These are phyloP conservation scores for Phytomonas sp. DNA, from an alignment of 208 protist species.

Conservation along the genomic window DNA sequence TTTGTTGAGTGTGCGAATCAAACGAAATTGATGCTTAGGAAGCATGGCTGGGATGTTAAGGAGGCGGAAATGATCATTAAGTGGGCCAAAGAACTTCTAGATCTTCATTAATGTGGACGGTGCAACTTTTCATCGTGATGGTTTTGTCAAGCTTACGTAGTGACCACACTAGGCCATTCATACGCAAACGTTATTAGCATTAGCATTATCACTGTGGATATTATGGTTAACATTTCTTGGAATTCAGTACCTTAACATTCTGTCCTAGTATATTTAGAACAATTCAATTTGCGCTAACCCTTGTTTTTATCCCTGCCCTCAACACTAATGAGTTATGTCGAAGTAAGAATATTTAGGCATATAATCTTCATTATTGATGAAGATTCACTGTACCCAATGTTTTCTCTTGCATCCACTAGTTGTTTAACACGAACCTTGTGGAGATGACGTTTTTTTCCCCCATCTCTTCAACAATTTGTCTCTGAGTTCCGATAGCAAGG, in stretches of 20 bases:
- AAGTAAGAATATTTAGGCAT: too few species aligned
- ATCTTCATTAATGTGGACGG: constrained; percentile 13
- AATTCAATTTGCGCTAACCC: too few species aligned
- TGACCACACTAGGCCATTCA: background rate
- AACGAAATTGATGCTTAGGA: constrained; percentile 42
- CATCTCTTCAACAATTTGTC: too few species aligned
- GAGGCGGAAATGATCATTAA: constrained; percentile 52
- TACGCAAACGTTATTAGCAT: background rate
- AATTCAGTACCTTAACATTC: background rate
- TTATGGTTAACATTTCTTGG: background rate
- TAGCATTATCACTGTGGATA: background rate
- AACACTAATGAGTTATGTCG: too few species aligned
- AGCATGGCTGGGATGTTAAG: constrained; percentile 73
- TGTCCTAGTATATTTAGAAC: too few species aligned
- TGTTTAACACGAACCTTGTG: too few species aligned
- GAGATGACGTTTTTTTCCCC: too few species aligned
- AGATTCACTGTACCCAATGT: too few species aligned
- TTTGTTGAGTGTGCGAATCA: constrained; percentile 81
- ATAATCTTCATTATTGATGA: too few species aligned
- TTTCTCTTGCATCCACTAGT: too few species aligned
- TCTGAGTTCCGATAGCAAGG: too few species aligned
- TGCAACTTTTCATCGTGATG: background rate
- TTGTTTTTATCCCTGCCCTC: too few species aligned
- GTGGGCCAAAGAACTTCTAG: constrained; percentile 60
- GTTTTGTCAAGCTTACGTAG: background rate